A percentile compares a stretch with the other conserved stretches of the same genome.
Conservation (phyloP, 768 basidiomycete genomes). For the Cystobasidium onofrii region DNA sequence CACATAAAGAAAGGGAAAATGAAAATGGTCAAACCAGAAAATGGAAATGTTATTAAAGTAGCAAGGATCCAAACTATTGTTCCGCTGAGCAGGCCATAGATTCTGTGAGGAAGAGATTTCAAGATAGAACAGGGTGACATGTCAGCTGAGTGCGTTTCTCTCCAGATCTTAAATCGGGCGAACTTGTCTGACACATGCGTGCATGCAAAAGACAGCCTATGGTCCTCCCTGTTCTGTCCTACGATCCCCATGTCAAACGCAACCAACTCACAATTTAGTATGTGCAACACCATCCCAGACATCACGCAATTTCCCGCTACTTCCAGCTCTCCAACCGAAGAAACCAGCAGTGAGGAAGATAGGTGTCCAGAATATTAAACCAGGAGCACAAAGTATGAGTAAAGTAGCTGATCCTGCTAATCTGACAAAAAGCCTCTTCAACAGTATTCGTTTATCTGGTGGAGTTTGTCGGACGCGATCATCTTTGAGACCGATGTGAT, state of each 20-base stretch:
- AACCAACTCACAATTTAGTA: conserved; percentile 56
- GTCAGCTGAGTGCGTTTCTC: conserved; percentile 3
- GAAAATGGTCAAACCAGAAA: conserved; percentile 55
- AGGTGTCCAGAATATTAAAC: conserved; percentile 72
- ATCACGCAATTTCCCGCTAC: conserved; percentile 63
- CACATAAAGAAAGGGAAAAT: conserved; percentile 72
- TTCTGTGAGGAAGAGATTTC: conserved; percentile 38
- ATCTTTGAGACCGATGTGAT: conserved; percentile 66
- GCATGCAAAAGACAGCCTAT: too few relatives aligned
- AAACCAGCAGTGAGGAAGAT: conserved; percentile 50
- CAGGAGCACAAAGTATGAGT: conserved; percentile 61
- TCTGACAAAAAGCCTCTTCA: conserved; percentile 61
- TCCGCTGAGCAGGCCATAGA: conserved; percentile 69
- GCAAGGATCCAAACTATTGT: conserved; percentile 58
- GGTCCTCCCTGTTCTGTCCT: too few relatives aligned
- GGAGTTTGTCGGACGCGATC: conserved; percentile 66
- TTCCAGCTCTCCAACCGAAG: conserved; percentile 16
- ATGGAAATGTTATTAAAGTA: conserved; percentile 57
- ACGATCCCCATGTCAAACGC: too few relatives aligned
- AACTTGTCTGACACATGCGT: too few relatives aligned
- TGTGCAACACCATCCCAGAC: conserved; percentile 86
- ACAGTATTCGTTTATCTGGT: conserved; percentile 52
- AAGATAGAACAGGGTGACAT: background rate
- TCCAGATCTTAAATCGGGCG: background rate
- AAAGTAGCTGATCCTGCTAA: conserved; percentile 59